Evolutionary conservation across 331 rosid species (phyloP), one percentile per base, ranked within the genome.

Genomic region (Pyracantha coccinea): DNA sequence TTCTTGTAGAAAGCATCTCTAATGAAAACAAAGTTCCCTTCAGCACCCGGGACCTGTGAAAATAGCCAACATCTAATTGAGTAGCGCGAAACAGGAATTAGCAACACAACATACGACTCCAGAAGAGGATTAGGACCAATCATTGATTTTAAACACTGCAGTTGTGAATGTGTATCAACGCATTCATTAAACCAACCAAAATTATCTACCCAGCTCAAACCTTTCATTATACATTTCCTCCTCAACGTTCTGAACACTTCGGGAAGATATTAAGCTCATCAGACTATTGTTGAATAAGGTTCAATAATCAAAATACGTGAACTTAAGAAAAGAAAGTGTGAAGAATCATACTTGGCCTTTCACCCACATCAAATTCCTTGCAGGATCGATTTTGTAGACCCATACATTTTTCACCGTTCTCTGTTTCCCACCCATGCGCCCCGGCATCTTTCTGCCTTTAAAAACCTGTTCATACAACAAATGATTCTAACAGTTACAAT

Each of bases 401-500:
- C 97, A 95, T 45, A 95, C 97, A 81, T 89, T 95, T 83, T 95
- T 82, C 52, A 92, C 99, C 3, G 99, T 95, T 85, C 89, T 88
- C 85, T 92, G 98, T 71, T 90, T 59, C n/a, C 82, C 98, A 66
- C 99, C 98, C 98, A 95, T 95, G 31, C 98, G 96, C 72, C 99
- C 99, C 62, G 99, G 73, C 98, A 95, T 92, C 82, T 92, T 92
- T 76, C 31, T 85, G 77, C 86, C 89, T 88, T 89, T 90, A 64
- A 92, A 86, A 14, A 95, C 97, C 97, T 92, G 87, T 77, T 69
- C 75, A 68, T 54, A 25, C 47, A 80, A 68, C 71, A 66, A 11
- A 62, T 10, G 32, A 27, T 24, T 61, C 32, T 60, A 54, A 53
- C 11, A n/a, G 44, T 33, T 64, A 53, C 61, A 72, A 44, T 20